Evolutionary conservation across 139 green algal species (phyloP).

Genomic region (Raphidocelis subcapitata): DNA sequence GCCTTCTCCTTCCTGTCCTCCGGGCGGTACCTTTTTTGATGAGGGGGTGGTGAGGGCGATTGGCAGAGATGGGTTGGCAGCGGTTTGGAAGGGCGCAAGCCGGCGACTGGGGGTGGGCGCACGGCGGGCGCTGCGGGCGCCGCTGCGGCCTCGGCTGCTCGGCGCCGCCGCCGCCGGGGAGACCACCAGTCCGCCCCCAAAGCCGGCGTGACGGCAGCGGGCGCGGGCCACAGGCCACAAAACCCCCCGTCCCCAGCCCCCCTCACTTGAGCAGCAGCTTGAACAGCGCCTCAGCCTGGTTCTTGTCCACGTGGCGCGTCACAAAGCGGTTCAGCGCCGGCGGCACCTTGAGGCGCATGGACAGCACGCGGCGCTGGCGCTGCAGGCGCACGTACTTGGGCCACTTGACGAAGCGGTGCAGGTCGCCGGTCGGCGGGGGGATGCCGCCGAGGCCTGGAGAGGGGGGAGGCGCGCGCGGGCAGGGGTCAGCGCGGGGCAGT

Average conservation of each 20-base stretch:
- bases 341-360: conserved; percentile 87
- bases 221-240: too few species aligned
- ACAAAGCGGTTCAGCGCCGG: conserved; percentile 69
- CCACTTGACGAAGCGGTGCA: conserved; percentile 99
- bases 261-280: conserved; percentile 98
- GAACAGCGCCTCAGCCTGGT: conserved; percentile 91
- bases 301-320: conserved; percentile 81
- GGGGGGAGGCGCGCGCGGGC: background rate
- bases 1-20: conserved; percentile 97
- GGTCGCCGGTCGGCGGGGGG: conserved; percentile 85
- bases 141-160: too few species aligned
- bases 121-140: too few species aligned
- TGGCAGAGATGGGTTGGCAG: too few species aligned
- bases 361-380: conserved; percentile 93
- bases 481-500: too few species aligned
- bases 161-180: too few species aligned
- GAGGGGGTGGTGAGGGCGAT: too few species aligned
- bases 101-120: too few species aligned
- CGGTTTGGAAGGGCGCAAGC: too few species aligned
- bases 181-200: too few species aligned
- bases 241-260: conserved; percentile 9
- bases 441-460: conserved; percentile 79
- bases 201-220: too few species aligned
- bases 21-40: conserved; percentile 46
- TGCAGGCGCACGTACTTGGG: conserved; percentile 99